Conservation (phyloP, 164 flowering plant genomes). For the Tetracentron sinense region DNA sequence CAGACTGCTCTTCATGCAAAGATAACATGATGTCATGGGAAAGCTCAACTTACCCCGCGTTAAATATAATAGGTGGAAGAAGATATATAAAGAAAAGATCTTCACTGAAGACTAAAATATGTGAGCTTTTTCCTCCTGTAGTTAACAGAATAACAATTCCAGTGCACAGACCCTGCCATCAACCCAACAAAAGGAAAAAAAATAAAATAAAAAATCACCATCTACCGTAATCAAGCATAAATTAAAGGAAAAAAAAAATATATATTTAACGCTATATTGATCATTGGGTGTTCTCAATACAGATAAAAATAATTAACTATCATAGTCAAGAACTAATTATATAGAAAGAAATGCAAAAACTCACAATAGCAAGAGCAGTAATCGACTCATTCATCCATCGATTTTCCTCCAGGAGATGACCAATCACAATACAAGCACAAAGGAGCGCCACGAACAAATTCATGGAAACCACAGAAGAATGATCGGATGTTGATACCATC, state of each 20-base stretch:
- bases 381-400: slow-evolving; percentile 92
- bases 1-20: neutral
- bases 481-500: slow-evolving; percentile 43
- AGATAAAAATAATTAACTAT: neutral
- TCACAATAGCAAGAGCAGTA: slow-evolving; percentile 73
- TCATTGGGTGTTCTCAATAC: neutral
- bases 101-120: slow-evolving; percentile 59
- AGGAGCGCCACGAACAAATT: slow-evolving; percentile 80
- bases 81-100: slow-evolving; percentile 75
- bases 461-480: slow-evolving; percentile 65
- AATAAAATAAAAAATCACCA: no score
- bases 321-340: neutral
- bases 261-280: no score
- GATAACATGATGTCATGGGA: neutral
- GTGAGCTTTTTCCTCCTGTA: slow-evolving; percentile 59
- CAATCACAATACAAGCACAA: slow-evolving; percentile 74
- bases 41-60: slow-evolving; percentile 61
- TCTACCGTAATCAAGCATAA: neutral
- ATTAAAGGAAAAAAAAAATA: no score
- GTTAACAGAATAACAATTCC: slow-evolving; percentile 55
- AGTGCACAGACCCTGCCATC: slow-evolving; percentile 58
- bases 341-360: slow-evolving; percentile 14
- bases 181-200: no score
- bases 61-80: slow-evolving; percentile 78
- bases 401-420: slow-evolving; percentile 76